Base-by-base conservation (phyloP, 441 rosid genomes). In the Hypseocharis bilobata region DNA sequence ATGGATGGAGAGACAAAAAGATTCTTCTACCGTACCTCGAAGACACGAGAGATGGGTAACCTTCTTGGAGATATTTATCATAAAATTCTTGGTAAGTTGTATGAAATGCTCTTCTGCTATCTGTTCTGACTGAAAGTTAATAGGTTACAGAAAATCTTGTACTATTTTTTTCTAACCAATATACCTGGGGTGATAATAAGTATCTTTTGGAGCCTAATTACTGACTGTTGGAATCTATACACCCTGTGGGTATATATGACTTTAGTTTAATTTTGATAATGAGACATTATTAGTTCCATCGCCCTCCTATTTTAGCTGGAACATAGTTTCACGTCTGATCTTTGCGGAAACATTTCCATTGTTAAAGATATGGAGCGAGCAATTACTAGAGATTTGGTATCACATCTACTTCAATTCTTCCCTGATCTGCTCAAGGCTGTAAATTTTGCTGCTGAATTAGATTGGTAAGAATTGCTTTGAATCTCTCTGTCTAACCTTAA, bases 41-140 rank as follows among this genome's bases (percentile, higher is more conserved):
- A 88, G 85, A 91, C 99, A 67, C 77, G 89, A 68, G 97, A 93
- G 79, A 70, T 93, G 80, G 96, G 88, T 74, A 77, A 81, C 64
- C 87, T 86, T 76, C 88, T 91, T 59, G 97, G 99, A 75, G 99
- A 93, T 77, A 85, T 93, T 73, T 91, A 91, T 78, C 99, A 93
- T 69, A 93, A 93, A 83, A 85, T 87, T 72, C 74, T 93, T 64
- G 99, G 99, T 87, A 72, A 34, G 76, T 54, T 57, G 64, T 76
- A 40, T 45, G 42, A 47, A 56, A 29, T 65, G 1, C 62, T 74
- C 55, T 25, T 17, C 45, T 25, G 6, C 11, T 19, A 27, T 25
- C 27, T 54, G 29, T 22, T 23, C 58, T n/a, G 23, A 54, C 28
- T 54, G 16, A 54, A 23, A 54, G 17, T 25, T 54, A 7, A 26